Conservation (phyloP, 257 asterid species). For the Nicotiana obtusifolia region DNA sequence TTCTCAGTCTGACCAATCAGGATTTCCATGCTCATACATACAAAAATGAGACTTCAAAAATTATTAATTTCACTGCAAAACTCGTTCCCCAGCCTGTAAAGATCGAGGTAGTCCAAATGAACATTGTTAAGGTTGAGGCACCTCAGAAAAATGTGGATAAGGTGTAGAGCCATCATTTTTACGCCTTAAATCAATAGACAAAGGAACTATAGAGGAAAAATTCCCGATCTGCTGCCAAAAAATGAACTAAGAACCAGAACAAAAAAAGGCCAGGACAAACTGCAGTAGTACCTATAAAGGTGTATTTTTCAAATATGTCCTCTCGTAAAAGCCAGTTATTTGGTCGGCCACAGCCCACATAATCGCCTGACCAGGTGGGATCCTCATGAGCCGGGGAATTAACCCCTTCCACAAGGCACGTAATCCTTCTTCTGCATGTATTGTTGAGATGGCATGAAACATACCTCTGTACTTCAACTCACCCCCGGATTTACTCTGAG, state of each 20-base stretch:
- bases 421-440: slow-evolving; percentile 78
- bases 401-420: slow-evolving; percentile 82
- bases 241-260: background rate
- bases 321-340: slow-evolving; percentile 80
- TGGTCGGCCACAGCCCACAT: slow-evolving; percentile 99
- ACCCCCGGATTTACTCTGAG: slow-evolving; percentile 73
- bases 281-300: slow-evolving; percentile 20
- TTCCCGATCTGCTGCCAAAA: slow-evolving; percentile 1
- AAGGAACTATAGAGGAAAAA: too few species aligned
- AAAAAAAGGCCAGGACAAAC: background rate
- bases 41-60: background rate
- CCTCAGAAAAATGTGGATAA: background rate
- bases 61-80: background rate
- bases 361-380: slow-evolving; percentile 98
- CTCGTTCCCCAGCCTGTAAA: too few species aligned
- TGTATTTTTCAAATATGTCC: slow-evolving; percentile 36
- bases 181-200: too few species aligned
- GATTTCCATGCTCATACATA: background rate
- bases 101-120: too few species aligned
- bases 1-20: background rate
- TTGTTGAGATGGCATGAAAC: slow-evolving; percentile 82
- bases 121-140: too few species aligned
- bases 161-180: too few species aligned
- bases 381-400: slow-evolving; percentile 93
- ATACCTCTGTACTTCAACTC: slow-evolving; percentile 72